phyloP scores from a whole-genome alignment of 306 rosid species.

The Geum urbanum region DNA sequence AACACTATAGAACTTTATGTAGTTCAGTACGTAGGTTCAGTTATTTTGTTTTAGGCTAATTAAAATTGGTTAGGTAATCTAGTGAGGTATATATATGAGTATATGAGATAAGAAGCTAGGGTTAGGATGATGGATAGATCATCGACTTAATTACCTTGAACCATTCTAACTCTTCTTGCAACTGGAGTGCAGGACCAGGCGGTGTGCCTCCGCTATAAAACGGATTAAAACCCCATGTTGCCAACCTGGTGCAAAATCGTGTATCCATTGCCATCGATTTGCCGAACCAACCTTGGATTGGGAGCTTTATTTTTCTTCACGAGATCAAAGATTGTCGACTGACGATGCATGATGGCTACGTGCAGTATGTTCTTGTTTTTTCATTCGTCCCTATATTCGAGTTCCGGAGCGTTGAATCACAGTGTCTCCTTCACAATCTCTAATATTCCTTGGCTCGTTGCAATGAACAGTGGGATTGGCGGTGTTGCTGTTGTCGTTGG shows the following conservation, averaged over 20 bases:
- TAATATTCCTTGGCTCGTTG: constrained; percentile 18
- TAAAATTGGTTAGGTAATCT: too few species aligned
- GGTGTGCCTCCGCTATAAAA: not conserved
- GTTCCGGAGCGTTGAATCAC: constrained; percentile 13
- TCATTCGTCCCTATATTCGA: not conserved
- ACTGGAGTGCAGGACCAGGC: constrained; percentile 33
- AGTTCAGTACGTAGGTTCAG: too few species aligned
- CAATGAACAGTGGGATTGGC: constrained; percentile 15
- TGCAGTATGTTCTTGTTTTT: constrained; percentile 25
- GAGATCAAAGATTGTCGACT: not conserved
- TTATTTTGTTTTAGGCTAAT: too few species aligned
- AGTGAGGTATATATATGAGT: too few species aligned
- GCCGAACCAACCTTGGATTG: not conserved
- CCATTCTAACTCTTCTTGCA: constrained; percentile 37
- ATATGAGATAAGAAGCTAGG: too few species aligned
- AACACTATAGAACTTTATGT: too few species aligned
- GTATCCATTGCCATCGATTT: not conserved
- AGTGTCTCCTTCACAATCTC: constrained; percentile 15
- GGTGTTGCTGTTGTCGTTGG: too few species aligned
- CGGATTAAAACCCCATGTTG: not conserved
- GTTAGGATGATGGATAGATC: too few species aligned
- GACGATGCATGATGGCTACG: constrained; percentile 17
- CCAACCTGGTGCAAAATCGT: constrained; percentile 35
- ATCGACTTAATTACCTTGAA: constrained; percentile 13
- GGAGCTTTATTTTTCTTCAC: not conserved